phyloP scores from a whole-genome alignment of 2,329 filamentous ascomycete genomes.

The Purpureocillium takamizusanense region DNA sequence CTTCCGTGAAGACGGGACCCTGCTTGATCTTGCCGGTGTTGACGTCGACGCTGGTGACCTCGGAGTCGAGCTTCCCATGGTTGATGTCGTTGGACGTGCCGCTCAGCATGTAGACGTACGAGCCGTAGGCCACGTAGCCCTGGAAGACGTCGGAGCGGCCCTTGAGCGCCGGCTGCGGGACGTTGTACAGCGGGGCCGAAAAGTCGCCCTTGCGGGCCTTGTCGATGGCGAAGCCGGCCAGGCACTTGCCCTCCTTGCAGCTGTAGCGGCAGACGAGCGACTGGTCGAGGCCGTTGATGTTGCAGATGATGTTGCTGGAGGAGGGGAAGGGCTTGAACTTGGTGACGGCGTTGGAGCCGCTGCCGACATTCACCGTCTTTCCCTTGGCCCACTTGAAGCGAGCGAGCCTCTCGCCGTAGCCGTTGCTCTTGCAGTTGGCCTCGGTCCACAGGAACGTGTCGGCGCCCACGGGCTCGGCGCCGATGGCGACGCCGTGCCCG shows the following conservation, averaged over 20 bases:
- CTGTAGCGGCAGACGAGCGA: conserved; percentile 4
- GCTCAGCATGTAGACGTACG: conserved; percentile 5
- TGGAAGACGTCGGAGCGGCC: conserved; percentile 2
- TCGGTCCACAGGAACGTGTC: conserved; percentile 7
- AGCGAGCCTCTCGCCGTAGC: conserved; percentile 3
- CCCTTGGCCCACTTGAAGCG: conserved; percentile 5
- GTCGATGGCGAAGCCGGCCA: conserved; percentile 1
- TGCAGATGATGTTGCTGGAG: conserved; percentile 1
- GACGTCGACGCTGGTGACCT: conserved; percentile 3
- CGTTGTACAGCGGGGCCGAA: neutral
- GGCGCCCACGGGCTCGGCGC: conserved; percentile 3
- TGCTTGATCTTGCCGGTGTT: conserved; percentile 6
- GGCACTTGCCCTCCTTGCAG: neutral
- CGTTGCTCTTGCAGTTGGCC: conserved; percentile 1
- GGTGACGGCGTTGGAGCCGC: neutral
- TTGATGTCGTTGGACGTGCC: conserved; percentile 3
- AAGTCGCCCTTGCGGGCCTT: neutral
- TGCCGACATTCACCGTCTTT: neutral
- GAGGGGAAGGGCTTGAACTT: conserved; percentile 4
- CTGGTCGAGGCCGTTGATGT: conserved; percentile 1
- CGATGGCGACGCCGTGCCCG: conserved; percentile 7
- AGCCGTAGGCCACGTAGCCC: conserved; percentile 4
- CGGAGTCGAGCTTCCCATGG: conserved; percentile 5
- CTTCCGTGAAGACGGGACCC: conserved; percentile 4
- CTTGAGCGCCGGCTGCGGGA: neutral